Evolutionary conservation across 108 stramenopile genomes (phyloP).

Genomic region (Cylindrotheca fusiformis): DNA sequence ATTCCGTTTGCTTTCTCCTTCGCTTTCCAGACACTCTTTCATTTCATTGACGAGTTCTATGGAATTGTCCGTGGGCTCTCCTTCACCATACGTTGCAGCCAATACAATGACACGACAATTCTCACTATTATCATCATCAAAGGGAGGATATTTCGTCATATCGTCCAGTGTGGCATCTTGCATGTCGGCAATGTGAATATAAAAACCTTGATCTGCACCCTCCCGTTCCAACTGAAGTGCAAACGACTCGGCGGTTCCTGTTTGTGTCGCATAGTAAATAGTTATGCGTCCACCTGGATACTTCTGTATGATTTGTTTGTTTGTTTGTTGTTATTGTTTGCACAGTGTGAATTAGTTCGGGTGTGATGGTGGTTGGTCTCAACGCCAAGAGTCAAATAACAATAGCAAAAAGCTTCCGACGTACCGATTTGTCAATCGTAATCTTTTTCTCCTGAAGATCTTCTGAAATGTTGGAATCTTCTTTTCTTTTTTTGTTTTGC

Average conservation of each 20-base stretch:
- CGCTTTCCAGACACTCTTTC: conserved; percentile 28
- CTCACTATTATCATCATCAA: conserved; percentile 13
- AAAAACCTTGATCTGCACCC: conserved; percentile 79
- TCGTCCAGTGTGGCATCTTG: conserved; percentile 78
- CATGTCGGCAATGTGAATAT: conserved; percentile 76
- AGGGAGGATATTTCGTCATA: conserved; percentile 35
- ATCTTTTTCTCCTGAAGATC: too few relatives aligned
- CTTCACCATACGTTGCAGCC: conserved; percentile 98
- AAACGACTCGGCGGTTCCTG: conserved; percentile 97
- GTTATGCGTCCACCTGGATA: conserved; percentile 75
- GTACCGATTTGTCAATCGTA: too few relatives aligned
- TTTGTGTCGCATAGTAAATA: conserved; percentile 96
- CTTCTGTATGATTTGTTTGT: too few relatives aligned
- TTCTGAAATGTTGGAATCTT: too few relatives aligned
- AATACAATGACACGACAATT: conserved; percentile 74
- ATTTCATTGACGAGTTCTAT: conserved; percentile 67
- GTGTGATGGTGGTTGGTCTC: too few relatives aligned
- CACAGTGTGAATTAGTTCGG: too few relatives aligned
- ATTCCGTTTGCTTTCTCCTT: conserved; percentile 1
- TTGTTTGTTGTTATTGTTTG: too few relatives aligned
- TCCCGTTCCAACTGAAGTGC: conserved; percentile 84
- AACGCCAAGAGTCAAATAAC: too few relatives aligned
- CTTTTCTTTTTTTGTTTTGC: too few relatives aligned
- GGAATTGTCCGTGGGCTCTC: conserved; percentile 99
- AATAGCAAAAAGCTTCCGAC: too few relatives aligned